Conservation (phyloP, 2,329 filamentous ascomycete genomes). For the Epichloe brachyelytri region DNA sequence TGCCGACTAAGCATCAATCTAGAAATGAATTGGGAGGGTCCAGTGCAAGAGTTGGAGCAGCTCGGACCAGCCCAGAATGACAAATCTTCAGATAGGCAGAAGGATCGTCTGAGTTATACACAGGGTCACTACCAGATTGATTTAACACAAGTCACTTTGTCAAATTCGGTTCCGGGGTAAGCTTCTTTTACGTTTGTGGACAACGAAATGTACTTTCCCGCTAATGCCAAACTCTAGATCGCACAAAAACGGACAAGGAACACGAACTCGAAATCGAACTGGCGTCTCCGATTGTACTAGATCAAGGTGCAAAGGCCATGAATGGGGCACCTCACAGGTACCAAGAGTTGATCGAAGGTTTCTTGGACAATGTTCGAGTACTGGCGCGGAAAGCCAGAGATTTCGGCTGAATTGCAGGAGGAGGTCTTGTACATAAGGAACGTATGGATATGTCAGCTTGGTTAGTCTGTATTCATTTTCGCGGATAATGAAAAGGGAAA, state of each 20-base stretch:
- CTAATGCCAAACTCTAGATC: constrained; percentile 17
- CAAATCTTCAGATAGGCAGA: constrained; percentile 52
- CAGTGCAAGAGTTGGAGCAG: constrained; percentile 42
- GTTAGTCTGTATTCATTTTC: background rate
- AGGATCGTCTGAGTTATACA: constrained; percentile 83
- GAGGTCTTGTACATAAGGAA: background rate
- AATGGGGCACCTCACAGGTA: constrained; percentile 44
- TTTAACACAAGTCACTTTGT: constrained; percentile 71
- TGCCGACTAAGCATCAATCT: constrained; percentile 91
- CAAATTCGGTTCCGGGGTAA: constrained; percentile 22
- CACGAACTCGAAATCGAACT: constrained; percentile 77
- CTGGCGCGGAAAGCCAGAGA: constrained; percentile 34
- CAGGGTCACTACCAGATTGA: constrained; percentile 85
- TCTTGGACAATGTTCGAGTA: constrained; percentile 60
- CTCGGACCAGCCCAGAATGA: constrained; percentile 22
- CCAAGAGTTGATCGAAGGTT: constrained; percentile 54
- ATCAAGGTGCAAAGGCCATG: constrained; percentile 48
- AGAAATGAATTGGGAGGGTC: constrained; percentile 75
- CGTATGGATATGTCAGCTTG: background rate
- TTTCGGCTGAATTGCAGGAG: constrained; percentile 9
- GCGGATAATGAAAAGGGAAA: background rate
- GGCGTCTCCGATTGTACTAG: constrained; percentile 46
- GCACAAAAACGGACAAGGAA: constrained; percentile 42
- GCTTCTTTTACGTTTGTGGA: constrained; percentile 6
- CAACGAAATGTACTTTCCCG: background rate